Conservation (phyloP, 306 rosid species). For the Inga oerstediana region DNA sequence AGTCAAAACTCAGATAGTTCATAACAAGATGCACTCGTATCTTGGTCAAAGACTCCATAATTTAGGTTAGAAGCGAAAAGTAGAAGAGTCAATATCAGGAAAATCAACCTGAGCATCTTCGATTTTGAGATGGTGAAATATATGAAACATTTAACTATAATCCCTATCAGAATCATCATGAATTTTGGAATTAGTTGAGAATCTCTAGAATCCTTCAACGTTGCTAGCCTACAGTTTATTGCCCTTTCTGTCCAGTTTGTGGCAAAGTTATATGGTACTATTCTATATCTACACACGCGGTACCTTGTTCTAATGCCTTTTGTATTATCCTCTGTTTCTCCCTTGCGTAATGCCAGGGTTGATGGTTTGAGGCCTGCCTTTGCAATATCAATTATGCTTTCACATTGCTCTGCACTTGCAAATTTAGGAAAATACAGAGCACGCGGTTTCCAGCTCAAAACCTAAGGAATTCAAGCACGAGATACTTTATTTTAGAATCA, state of each 20-base stretch:
- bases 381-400: slow-evolving; percentile 57
- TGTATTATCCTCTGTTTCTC: slow-evolving; percentile 65
- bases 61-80: slow-evolving; percentile 19
- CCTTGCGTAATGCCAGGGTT: slow-evolving; percentile 63
- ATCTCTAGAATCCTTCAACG: background rate
- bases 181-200: background rate
- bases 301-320: slow-evolving; percentile 89
- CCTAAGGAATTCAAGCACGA: slow-evolving; percentile 45
- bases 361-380: slow-evolving; percentile 67
- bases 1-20: background rate
- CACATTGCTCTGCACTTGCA: slow-evolving; percentile 80
- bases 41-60: slow-evolving; percentile 9
- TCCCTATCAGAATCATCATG: slow-evolving; percentile 23
- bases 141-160: background rate
- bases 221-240: slow-evolving; percentile 22
- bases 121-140: slow-evolving; percentile 12
- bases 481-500: slow-evolving; percentile 15
- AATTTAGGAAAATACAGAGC: slow-evolving; percentile 86
- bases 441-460: slow-evolving; percentile 90
- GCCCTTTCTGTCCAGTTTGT: slow-evolving; percentile 2
- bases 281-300: slow-evolving; percentile 16
- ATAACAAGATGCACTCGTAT: slow-evolving; percentile 19
- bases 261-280: slow-evolving; percentile 7
- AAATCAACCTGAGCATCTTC: slow-evolving; percentile 12
- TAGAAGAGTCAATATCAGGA: slow-evolving; percentile 12